Evolutionary conservation across 768 basidiomycete genomes (phyloP), one percentile per base, ranked within the genome.

Genomic region (Inosperma sp.): DNA sequence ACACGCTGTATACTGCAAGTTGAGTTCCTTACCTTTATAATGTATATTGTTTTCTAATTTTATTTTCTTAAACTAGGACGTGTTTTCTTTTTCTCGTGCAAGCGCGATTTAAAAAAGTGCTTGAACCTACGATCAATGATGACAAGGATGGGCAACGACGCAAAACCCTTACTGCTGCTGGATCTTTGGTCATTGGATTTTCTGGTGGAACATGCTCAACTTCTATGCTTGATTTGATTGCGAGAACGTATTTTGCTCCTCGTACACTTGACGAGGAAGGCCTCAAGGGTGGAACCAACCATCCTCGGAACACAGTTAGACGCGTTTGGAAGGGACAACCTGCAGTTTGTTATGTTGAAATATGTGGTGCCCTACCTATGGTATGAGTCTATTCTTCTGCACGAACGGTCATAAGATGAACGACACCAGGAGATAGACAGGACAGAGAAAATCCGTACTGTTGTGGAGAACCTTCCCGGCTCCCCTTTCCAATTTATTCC

Each of bases 1-100:
- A 34, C 86, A 91, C 63, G 81, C 85, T 12, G 84, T 88, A 16
- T 92, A 91, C 61, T 92, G 89, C 86, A 88, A 82, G 88, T 88
- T 14, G 59, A 59, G 75, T 56, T 52, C 31, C 19, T 36, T 41
- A 17, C 7, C 21, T 21, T 3, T 35, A 19, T 25, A 9, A n/a
- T 26, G 16, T n/a, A 23, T 41, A 35, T 4, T 51, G 9, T 31
- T 48, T 27, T 36, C 29, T 30, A 13, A 48, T 12, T 13, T 46
- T 35, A 31, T 46, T 33, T 25, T 23, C 13, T 27, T 9, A 10
- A 23, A 29, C 16, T 40, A 70, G 69, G 53, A 47, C 62, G 4
- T 90, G 88, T 59, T 88, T 91, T 65, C 71, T 76, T 31, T 78
- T 81, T 4, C 72, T 85, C 17, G 69, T 87, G 4, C 72, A 73